Evolutionary conservation across 441 rosid species (phyloP), one percentile per base, ranked within the genome.

Genomic region (Jatropha podagrica): DNA sequence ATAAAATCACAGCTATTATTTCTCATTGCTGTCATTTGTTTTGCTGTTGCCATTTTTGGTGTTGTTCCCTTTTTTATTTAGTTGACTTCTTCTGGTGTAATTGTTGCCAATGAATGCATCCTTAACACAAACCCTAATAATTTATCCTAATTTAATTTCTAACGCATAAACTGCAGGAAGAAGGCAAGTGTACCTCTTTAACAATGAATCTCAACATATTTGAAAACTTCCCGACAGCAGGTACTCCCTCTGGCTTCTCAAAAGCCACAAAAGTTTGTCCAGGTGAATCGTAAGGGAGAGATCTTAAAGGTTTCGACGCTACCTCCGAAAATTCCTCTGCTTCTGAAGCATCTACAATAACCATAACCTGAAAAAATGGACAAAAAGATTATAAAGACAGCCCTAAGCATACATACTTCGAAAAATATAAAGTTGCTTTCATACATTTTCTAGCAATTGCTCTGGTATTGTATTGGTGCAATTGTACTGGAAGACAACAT

Each of bases 381-480:
- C 59, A 78, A 69, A 68, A 68, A 49, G 71, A 79, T 73, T 49
- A 66, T 48, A 42, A 61, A 71, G 64, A 73, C 20, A 73, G 18
- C 51, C 61, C n/a, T 17, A 65, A 67, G 72, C 9, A 38, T 4
- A 65, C 11, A 75, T 64, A 61, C 64, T 48, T 62, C 32, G 37
- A 68, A 73, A 76, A 42, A 27, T 8, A 65, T 73, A 54, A 42
- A 17, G n/a, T 59, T 60, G 42, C 69, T 70, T 65, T 56, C 54
- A 65, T 91, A 95, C 99, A 84, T 89, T 90, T 85, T 96, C 99
- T 84, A 96, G 88, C 75, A 96, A 79, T 66, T 94, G 99, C 80
- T 96, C 97, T 4, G 94, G 93, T 68, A 96, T 89, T 69, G 99
- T 96, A 85, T 96, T 96, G 65, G 93, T 94, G 91, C 98, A 94